phyloP scores from a whole-genome alignment of 805 yeast species.

The Metahyphopichia silvanorum region DNA sequence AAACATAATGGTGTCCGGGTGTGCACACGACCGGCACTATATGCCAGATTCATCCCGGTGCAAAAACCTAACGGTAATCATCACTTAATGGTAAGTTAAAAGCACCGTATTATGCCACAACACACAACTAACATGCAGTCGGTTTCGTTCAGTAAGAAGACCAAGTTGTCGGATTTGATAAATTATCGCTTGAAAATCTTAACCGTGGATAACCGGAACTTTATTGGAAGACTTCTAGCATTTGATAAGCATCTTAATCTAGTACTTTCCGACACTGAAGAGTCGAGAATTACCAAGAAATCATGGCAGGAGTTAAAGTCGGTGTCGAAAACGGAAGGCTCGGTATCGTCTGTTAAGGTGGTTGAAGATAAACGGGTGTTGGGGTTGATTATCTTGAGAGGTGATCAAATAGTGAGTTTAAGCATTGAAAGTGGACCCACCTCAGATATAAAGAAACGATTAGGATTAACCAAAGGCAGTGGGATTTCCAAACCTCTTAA shows the following conservation, averaged over 20 bases:
- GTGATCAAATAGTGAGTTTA: slow-evolving; percentile 78
- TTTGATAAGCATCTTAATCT: slow-evolving; percentile 88
- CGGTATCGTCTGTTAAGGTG: slow-evolving; percentile 25
- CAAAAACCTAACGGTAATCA: too few relatives aligned
- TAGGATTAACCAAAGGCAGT: slow-evolving; percentile 16
- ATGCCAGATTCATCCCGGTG: too few relatives aligned
- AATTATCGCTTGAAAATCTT: slow-evolving; percentile 71
- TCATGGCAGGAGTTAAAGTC: slow-evolving; percentile 38
- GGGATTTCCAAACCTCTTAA: slow-evolving; percentile 35
- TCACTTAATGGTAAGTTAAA: too few relatives aligned
- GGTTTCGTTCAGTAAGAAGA: slow-evolving; percentile 27
- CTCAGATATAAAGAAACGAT: slow-evolving; percentile 31
- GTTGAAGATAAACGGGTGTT: slow-evolving; percentile 70
- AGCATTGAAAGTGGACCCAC: slow-evolving; percentile 65
- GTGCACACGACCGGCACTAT: too few relatives aligned
- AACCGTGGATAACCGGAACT: slow-evolving; percentile 73
- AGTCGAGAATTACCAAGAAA: slow-evolving; percentile 69
- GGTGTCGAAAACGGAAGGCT: slow-evolving; percentile 12
- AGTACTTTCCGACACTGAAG: slow-evolving; percentile 82
- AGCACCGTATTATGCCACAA: slow-evolving; percentile 3
- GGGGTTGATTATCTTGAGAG: slow-evolving; percentile 82
- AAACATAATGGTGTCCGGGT: too few relatives aligned
- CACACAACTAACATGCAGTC: slow-evolving; percentile 8
- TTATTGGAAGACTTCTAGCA: slow-evolving; percentile 78
- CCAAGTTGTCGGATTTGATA: slow-evolving; percentile 61